Base-by-base conservation (phyloP, 2,329 filamentous ascomycete species). In the Cordyceps javanica region DNA sequence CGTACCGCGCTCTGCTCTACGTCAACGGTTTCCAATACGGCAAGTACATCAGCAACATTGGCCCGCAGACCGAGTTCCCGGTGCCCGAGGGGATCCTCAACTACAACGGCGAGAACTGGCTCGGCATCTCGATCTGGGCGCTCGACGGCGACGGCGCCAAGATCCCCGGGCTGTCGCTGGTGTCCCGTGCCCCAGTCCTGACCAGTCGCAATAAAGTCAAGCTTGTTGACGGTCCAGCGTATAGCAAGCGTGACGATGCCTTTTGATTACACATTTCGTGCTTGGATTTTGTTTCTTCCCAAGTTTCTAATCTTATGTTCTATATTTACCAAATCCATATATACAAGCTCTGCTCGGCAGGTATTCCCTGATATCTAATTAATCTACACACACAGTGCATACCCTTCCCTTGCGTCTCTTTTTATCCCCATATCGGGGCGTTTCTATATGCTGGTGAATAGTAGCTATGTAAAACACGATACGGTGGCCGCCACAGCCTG, bases 21-120 rank as follows among this genome's bases (percentile, higher is more conserved):
- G 83, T 91, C 45, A 91, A 91, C 64, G 89, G 89, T 1, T 91
- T 85, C 70, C 88, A 91, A 68, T 91, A 85, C 60, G 77, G 77
- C 7, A 72, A 75, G 59, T 77, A 75, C 55, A 70, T 82, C n/a
- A 85, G 83, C 65, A 87, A 91, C 61, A 77, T 91, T n/a, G 89
- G 89, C 0, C 89, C 89, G 1, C 88, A 93, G 72, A 83, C 78
- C 0, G 75, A 70, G 2, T 92, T 86, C 67, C 87, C 87, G 1
- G 88, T 92, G 0, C 88, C 89, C 0, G 82, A 90, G 71, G 87
- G 88, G 23, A 77, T 92, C 23, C 73, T 90, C 52, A 80, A 92
- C 66, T 88, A 91, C 68, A 75, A 77, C 5, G 88, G 88, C 0
- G 78, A 76, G 32, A 93, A 93, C 63, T 88, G 82, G 69, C 65